Evolutionary conservation across 805 yeast genomes (phyloP), one percentile per base, ranked within the genome.

Genomic region (Priceomyces carsonii): DNA sequence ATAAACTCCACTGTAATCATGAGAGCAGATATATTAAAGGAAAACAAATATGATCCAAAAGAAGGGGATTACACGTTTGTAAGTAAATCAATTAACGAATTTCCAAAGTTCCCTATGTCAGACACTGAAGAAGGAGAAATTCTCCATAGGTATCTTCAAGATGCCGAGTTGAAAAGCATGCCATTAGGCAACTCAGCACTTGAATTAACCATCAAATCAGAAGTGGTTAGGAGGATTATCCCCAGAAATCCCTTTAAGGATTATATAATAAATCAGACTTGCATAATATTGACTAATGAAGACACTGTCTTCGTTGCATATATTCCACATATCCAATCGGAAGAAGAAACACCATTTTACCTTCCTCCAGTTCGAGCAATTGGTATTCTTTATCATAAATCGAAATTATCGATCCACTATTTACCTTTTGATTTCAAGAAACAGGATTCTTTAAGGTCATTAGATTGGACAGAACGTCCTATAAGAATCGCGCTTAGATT

Each of bases 221-320:
- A 80, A 45, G 62, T 84, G 30, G 86, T 88, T n/a, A 75, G 97
- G 46, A 69, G 95, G 47, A 79, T 90, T 22, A 75, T 90, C n/a
- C 98, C 98, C 8, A 70, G 97, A 58, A 90, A 90, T 51, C 95
- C 96, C 0, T 80, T 77, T 53, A 84, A 86, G 50, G 98, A 90
- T 55, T 74, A 75, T 33, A 76, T 86, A 16, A 79, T 89, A 42
- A 85, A 86, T 54, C 98, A 91, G 59, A 83, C 96, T 0, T 90
- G 97, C 58, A 59, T 79, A 21, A 61, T 77, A 1, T 61, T 72
- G 54, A 63, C 64, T 4, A 49, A 50, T 18, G 41, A 36, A 21
- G 60, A 68, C 19, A 60, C 79, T 3, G 66, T 79, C 1, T 55
- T 86, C 34, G 77, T 89, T 8, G 74, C 83, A 0, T 91, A 89